Percentiles rank a stretch among this genome's conserved stretches.
These are phyloP conservation scores for Didymosphaeria variabile DNA, from an alignment of 2,329 filamentous ascomycete species.

Conservation along the genomic window DNA sequence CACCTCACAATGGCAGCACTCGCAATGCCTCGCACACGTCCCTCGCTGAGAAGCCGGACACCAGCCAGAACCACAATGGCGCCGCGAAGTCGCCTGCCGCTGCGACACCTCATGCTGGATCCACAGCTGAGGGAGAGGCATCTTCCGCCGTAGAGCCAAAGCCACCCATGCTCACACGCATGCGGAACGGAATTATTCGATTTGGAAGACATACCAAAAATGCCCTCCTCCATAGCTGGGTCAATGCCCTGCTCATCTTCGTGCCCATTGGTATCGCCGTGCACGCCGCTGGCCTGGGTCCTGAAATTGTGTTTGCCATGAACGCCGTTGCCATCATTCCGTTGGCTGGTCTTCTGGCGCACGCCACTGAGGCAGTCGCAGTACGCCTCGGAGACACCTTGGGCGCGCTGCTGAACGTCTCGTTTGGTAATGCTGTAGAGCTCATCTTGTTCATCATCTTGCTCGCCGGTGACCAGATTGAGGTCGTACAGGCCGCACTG, in stretches of 20 bases:
- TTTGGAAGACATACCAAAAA: constrained; percentile 65
- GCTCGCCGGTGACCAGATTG: constrained; percentile 74
- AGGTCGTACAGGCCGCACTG: constrained; percentile 89
- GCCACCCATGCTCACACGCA: constrained; percentile 58
- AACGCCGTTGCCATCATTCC: constrained; percentile 63
- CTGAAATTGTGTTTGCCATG: constrained; percentile 59
- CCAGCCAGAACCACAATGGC: constrained; percentile 37
- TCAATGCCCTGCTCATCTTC: constrained; percentile 80
- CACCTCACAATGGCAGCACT: constrained; percentile 27
- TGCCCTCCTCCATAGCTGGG: constrained; percentile 75
- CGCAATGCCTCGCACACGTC: constrained; percentile 27
- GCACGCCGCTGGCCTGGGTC: constrained; percentile 55
- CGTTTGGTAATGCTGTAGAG: constrained; percentile 63
- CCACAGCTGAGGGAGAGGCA: constrained; percentile 59
- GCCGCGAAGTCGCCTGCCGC: constrained; percentile 36
- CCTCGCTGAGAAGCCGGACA: constrained; percentile 35
- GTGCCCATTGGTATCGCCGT: constrained; percentile 79
- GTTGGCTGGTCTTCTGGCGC: constrained; percentile 58
- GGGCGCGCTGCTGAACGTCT: constrained; percentile 61
- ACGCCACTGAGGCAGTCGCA: constrained; percentile 61
- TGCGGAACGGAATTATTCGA: constrained; percentile 59
- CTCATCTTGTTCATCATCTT: constrained; percentile 60
- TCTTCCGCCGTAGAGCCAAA: constrained; percentile 62
- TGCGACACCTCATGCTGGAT: constrained; percentile 46
- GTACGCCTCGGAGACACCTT: constrained; percentile 58